Evolutionary conservation across 495 filamentous ascomycete species (phyloP).

Genomic region (Sporormia fimetaria): DNA sequence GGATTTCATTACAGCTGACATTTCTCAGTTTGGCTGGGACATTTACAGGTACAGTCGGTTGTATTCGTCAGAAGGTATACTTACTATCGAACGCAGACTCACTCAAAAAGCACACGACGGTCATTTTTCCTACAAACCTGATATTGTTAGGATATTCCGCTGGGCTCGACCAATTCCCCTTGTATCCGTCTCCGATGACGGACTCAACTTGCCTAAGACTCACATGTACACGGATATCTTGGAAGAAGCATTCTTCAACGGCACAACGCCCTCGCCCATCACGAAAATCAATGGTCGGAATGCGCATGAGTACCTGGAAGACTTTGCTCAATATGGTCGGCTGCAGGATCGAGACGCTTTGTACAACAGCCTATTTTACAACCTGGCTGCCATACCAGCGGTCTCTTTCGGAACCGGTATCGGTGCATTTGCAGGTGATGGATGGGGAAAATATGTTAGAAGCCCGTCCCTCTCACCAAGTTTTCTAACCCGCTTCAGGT

Average conservation of each 20-base stretch:
- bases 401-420: slow-evolving; percentile 26
- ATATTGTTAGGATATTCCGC: slow-evolving; percentile 29
- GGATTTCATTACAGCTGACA: not conserved
- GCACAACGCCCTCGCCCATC: slow-evolving; percentile 23
- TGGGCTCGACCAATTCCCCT: slow-evolving; percentile 26
- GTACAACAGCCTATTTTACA: slow-evolving; percentile 28
- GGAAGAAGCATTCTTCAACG: slow-evolving; percentile 25
- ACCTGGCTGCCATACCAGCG: slow-evolving; percentile 19
- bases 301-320: slow-evolving; percentile 26
- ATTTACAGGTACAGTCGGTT: too few species aligned
- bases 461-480: not conserved
- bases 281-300: slow-evolving; percentile 29
- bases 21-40: slow-evolving; percentile 24
- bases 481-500: slow-evolving; percentile 2
- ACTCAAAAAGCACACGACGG: slow-evolving; percentile 30
- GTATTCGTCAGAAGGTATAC: too few species aligned
- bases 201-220: slow-evolving; percentile 22
- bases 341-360: slow-evolving; percentile 29
- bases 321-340: slow-evolving; percentile 19
- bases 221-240: slow-evolving; percentile 30
- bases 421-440: slow-evolving; percentile 29
- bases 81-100: too few species aligned
- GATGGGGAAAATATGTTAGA: slow-evolving; percentile 18
- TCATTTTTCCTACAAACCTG: slow-evolving; percentile 29
- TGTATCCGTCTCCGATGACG: slow-evolving; percentile 29